These are phyloP conservation scores for Trichoderma pleuroti DNA, from an alignment of 2,329 filamentous ascomycete species.

Conservation along the genomic window DNA sequence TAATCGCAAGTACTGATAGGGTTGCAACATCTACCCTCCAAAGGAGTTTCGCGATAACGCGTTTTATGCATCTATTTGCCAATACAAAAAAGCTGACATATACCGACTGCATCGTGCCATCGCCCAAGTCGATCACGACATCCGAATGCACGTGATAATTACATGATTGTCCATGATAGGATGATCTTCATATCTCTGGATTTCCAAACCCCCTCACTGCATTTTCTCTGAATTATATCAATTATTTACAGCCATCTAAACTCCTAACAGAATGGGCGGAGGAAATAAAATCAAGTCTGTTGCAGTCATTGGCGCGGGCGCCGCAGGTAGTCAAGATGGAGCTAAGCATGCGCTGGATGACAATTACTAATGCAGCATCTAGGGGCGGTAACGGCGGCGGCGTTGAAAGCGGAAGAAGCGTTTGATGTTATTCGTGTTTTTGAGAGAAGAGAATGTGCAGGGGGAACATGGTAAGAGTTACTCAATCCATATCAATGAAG, in stretches of 20 bases:
- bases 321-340: constrained; percentile 12
- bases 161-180: background rate
- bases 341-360: background rate
- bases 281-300: constrained; percentile 18
- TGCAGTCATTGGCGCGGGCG: constrained; percentile 18
- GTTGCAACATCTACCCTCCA: background rate
- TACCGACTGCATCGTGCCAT: constrained; percentile 7
- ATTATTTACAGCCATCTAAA: background rate
- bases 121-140: constrained; percentile 17
- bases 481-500: background rate
- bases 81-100: constrained; percentile 10
- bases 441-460: constrained; percentile 41
- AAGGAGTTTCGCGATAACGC: background rate
- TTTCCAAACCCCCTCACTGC: background rate
- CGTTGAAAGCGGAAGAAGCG: constrained; percentile 43
- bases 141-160: constrained; percentile 15
- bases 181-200: background rate
- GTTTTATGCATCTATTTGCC: constrained; percentile 6
- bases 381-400: constrained; percentile 48
- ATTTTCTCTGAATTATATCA: background rate
- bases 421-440: constrained; percentile 43
- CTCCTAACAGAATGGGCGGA: constrained; percentile 6
- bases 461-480: constrained; percentile 42
- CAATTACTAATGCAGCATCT: constrained; percentile 14
- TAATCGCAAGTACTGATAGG: background rate